Evolutionary conservation across 169 alveolate species (phyloP), one percentile per base, ranked within the genome.

Genomic region (Amoebophrya sp.): DNA sequence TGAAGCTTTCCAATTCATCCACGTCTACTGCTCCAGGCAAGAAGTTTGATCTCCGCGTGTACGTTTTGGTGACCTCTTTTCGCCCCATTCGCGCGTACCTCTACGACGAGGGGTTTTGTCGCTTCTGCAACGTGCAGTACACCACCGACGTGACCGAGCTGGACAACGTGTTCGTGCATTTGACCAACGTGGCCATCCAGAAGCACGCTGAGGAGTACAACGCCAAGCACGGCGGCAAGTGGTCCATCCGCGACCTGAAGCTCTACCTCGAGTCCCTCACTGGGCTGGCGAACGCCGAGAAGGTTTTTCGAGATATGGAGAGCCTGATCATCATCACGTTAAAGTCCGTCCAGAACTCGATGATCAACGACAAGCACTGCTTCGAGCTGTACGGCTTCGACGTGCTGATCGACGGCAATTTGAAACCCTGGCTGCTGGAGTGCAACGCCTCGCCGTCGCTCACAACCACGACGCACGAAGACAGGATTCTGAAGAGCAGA

Each of bases 401-500:
- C 92, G 93, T 97, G n/a, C 94, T 97, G n/a, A 94, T 97, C 89
- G 99, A 97, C 94, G 95, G 93, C 29, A 93, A 95, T 45, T 93
- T 96, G 87, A 97, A 96, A 78, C 99, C 99, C 7, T 97, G 99
- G 99, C 93, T 97, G 45, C 92, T 97, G 91, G 99, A 97, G 94
- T 97, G 97, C 16, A 97, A 97, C 93, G 97, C 98, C 41, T 94
- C 97, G 90, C 98, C 98, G 31, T 95, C 97, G 16, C 93, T 96
- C 41, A 88, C 92, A 20, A 45, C 98, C 0, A 96, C 95, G 88
- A 97, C 98, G 34, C 93, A 93, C 67, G 94, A 93, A 26, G 98
- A 96, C 91, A 94, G 96, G 89, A 93, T 94, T 40, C 91, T 95
- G 69, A 97, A 97, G 93, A 94, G 93, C 92, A 94, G 96, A 23